Base-by-base conservation (phyloP, 164 flowering plant species). In the Warburgia ugandensis region DNA sequence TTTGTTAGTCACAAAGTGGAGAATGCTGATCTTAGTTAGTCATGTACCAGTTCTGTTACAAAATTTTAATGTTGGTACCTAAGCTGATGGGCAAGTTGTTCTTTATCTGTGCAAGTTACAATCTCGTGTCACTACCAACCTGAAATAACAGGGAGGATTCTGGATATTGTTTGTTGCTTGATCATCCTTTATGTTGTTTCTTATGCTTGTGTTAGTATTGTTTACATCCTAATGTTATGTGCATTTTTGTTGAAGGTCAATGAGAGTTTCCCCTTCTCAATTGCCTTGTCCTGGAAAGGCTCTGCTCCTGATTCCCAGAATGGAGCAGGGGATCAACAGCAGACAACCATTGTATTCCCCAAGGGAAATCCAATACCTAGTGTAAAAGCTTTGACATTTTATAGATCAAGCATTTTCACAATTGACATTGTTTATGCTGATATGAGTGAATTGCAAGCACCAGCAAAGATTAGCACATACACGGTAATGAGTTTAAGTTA, bases 311-410 rank as follows among this genome's bases (percentile, higher is more conserved):
- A 87, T 33, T 29, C 75, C 10, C 76, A 80, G 45, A 67, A 71
- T 73, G 86, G 78, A 49, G 66, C 65, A 20, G 69, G 67, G 13
- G 91, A 84, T 14, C 77, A 73, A 26, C 76, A 71, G 19, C 94
- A 82, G 49, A 75, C 70, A 58, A 77, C 82, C 21, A 3, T 78
- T 60, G 94, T 89, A 14, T 84, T 90, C 56, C 83, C 91, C 21
- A 86, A 78, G 67, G 96, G 96, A 41, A 88, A 81, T 63, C 71
- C 81, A 4, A 52, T 84, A 6, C 97, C 97, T 1, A 84, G 94
- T 71, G 47, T 79, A 44, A 90, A 84, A 71, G 85, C 84, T 55
- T 52, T 86, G 67, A 86, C 97, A 25, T 79, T 86, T 52, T 81
- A 79, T 44, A 67, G 89, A 56, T 63, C 89, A 2, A 73, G 80